Conservation (phyloP, 805 yeast species). For the Kregervanrija pseudodelftensis region DNA sequence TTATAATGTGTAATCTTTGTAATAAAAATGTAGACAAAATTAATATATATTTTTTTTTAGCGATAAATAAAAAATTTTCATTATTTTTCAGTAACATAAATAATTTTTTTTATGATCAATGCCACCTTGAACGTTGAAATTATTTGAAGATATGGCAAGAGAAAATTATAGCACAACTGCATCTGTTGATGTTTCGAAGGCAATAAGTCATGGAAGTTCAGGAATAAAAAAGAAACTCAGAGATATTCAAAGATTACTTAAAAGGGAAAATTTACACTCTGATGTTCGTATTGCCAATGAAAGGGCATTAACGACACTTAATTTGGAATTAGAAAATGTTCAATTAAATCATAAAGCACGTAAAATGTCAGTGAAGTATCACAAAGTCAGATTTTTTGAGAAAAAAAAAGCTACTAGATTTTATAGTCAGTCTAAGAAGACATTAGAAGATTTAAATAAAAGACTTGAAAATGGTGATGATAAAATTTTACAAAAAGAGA, state of each 20-base stretch:
- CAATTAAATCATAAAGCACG: constrained; percentile 34
- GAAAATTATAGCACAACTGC: constrained; percentile 2
- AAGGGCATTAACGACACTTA: constrained; percentile 39
- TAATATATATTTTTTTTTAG: too few species aligned
- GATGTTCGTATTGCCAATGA: constrained; percentile 43
- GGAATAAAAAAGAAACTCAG: constrained; percentile 80
- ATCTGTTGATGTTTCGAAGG: constrained; percentile 24
- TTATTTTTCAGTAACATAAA: not conserved
- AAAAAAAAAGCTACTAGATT: constrained; percentile 74
- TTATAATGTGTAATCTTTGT: too few species aligned
- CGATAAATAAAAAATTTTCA: not conserved
- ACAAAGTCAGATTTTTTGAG: constrained; percentile 90
- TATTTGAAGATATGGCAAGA: constrained; percentile 4
- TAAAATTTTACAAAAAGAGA: constrained; percentile 21
- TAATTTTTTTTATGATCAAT: not conserved
- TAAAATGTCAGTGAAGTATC: constrained; percentile 61
- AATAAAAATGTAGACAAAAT: too few species aligned
- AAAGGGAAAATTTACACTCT: constrained; percentile 49
- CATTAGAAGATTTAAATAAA: constrained; percentile 29
- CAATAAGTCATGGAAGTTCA: constrained; percentile 28
- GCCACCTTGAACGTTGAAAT: too few species aligned
- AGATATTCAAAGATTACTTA: constrained; percentile 68
- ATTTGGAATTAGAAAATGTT: constrained; percentile 37
- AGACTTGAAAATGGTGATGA: constrained; percentile 3
- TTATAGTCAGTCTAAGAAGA: constrained; percentile 46